Percentiles rank a stretch among this genome's conserved stretches.
Evolutionary conservation across 2,329 filamentous ascomycete genomes (phyloP).

Genomic region (Pseudopithomyces chartarum): DNA sequence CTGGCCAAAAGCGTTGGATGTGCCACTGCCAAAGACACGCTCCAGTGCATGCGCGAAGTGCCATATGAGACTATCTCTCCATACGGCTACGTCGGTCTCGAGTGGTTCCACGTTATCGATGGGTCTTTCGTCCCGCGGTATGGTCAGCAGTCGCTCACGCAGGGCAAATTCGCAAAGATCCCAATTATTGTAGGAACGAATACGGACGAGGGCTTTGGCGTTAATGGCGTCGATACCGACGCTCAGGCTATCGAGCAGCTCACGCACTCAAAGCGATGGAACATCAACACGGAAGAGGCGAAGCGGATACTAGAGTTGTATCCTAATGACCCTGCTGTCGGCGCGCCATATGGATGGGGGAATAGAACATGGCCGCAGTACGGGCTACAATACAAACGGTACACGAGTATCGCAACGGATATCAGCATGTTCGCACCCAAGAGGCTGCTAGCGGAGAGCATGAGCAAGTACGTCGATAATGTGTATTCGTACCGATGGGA

Average conservation of each 20-base stretch:
- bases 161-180: slow-evolving; percentile 65
- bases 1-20: slow-evolving; percentile 33
- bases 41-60: slow-evolving; percentile 33
- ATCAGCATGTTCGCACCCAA: slow-evolving; percentile 35
- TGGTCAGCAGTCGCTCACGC: slow-evolving; percentile 38
- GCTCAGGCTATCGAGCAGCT: slow-evolving; percentile 36
- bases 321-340: slow-evolving; percentile 48
- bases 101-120: slow-evolving; percentile 40
- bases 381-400: slow-evolving; percentile 34
- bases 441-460: slow-evolving; percentile 26
- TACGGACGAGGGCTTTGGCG: slow-evolving; percentile 67
- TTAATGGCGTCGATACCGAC: slow-evolving; percentile 54
- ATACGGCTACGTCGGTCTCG: slow-evolving; percentile 31
- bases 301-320: slow-evolving; percentile 30
- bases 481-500: slow-evolving; percentile 40
- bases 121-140: slow-evolving; percentile 28
- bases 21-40: slow-evolving; percentile 21
- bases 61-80: slow-evolving; percentile 33
- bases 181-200: slow-evolving; percentile 68
- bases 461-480: slow-evolving; percentile 23
- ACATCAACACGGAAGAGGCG: slow-evolving; percentile 26
- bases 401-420: slow-evolving; percentile 35
- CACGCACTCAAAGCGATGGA: slow-evolving; percentile 40
- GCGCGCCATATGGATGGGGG: slow-evolving; percentile 49
- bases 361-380: slow-evolving; percentile 36